phyloP scores from a whole-genome alignment of 2,329 filamentous ascomycete genomes.

The Monosporascus sp. region DNA sequence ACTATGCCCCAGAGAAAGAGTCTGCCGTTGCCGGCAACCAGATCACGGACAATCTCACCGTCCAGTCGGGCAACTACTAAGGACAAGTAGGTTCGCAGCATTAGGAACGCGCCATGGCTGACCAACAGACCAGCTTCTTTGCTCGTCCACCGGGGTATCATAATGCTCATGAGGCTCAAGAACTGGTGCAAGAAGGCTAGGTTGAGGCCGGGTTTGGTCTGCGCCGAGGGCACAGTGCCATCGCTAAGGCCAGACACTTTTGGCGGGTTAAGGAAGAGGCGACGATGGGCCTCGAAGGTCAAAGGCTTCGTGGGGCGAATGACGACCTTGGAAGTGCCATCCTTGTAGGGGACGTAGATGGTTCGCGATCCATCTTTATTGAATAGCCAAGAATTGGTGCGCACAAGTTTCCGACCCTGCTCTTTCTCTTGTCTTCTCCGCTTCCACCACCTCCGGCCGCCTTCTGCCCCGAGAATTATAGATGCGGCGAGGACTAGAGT shows the following conservation, averaged over 20 bases:
- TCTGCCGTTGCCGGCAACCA: conserved; percentile 91
- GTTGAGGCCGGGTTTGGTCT: conserved; percentile 91
- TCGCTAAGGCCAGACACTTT: conserved; percentile 72
- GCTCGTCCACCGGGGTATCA: conserved; percentile 92
- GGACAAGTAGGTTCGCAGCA: conserved; percentile 90
- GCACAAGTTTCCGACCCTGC: conserved; percentile 73
- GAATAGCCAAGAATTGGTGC: conserved; percentile 86
- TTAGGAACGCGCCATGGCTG: conserved; percentile 83
- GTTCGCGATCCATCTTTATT: conserved; percentile 93
- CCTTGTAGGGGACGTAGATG: conserved; percentile 90
- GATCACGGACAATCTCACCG: conserved; percentile 90
- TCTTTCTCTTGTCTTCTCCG: conserved; percentile 71
- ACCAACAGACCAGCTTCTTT: conserved; percentile 90
- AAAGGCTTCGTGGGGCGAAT: conserved; percentile 86
- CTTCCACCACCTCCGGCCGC: conserved; percentile 72
- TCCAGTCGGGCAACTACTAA: conserved; percentile 88
- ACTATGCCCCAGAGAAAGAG: conserved; percentile 81
- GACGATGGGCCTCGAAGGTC: conserved; percentile 92
- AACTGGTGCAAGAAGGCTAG: conserved; percentile 96
- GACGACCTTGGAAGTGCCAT: conserved; percentile 81
- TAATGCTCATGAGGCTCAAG: conserved; percentile 90
- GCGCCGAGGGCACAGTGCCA: conserved; percentile 73
- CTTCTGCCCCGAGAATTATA: conserved; percentile 74
- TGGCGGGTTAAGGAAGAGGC: conserved; percentile 88
- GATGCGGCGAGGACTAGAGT: conserved; percentile 71